phyloP scores from a whole-genome alignment of 2,329 filamentous ascomycete species.

The Aspergillus quadrilineatus region DNA sequence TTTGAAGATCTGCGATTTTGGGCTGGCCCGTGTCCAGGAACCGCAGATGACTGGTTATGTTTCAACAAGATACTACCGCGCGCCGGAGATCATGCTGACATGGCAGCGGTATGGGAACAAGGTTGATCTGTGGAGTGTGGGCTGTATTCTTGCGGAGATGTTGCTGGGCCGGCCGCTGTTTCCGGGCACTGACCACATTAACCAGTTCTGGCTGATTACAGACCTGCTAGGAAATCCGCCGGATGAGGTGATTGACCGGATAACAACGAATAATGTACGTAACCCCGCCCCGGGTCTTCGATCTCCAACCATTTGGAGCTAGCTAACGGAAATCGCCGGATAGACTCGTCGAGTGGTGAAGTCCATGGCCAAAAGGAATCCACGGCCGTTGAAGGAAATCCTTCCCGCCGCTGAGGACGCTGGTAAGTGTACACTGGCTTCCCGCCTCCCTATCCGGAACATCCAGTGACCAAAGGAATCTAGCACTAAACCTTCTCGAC shows the following conservation, averaged over 20 bases:
- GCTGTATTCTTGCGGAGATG: conserved; percentile 99
- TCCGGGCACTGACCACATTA: conserved; percentile 98
- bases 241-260: conserved; percentile 97
- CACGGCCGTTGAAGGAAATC: conserved; percentile 78
- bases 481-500: conserved; percentile 90
- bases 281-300: background rate
- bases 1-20: conserved; percentile 99
- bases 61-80: conserved; percentile 96
- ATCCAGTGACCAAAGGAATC: background rate
- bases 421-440: conserved; percentile 64
- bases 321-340: background rate
- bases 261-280: conserved; percentile 90
- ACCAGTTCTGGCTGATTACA: conserved; percentile 99
- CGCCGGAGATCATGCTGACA: conserved; percentile 99
- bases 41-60: conserved; percentile 99
- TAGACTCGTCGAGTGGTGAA: conserved; percentile 95
- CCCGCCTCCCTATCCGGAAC: conserved; percentile 59
- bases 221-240: conserved; percentile 94
- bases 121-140: conserved; percentile 99
- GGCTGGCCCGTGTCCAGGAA: conserved; percentile 94
- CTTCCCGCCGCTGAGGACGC: conserved; percentile 72
- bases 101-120: conserved; percentile 99
- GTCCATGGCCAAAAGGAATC: conserved; percentile 87
- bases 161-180: conserved; percentile 97
- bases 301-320: background rate